Base-by-base conservation (phyloP, 768 basidiomycete genomes). In the Termitomyces sp. region DNA sequence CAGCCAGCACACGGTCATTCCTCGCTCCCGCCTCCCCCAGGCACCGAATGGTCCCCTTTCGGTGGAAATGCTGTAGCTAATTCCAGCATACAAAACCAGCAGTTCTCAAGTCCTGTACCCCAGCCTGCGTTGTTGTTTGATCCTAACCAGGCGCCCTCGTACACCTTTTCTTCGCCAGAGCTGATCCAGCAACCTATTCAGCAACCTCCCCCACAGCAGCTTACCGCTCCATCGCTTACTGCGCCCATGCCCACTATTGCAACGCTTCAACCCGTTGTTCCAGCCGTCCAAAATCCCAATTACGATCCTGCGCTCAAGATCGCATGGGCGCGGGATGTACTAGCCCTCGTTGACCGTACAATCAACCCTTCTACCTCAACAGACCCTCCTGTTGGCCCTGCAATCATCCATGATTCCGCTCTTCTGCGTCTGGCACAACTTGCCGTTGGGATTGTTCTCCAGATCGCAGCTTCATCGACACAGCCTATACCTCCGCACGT, bases 271-370 rank as follows among this genome's bases (percentile, higher is more conserved):
- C 76, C 81, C 0, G 84, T 83, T 1, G 69, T 84, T 0, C 71
- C 76, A 4, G 71, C 81, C 13, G 74, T 90, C 24, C 86, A 88
- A 57, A 73, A 78, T 2, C 81, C 87, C 1, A 68, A 68, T 42
- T 81, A 83, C 60, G 85, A 87, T 66, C 88, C 89, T 2, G 70
- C 75, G 0, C 79, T 86, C 46, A 86, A 87, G 66, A 72, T 96
- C 6, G 78, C 82, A 32, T 98, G 94, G 94, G 84, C 85, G 16
- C 81, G 91, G 53, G 93, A 96, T 64, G 90, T 96, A 59, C 73
- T 95, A 60, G 84, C 86, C 67, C 85, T 96, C 60, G 85, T 92
- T 58, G 90, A 96, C 57, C 54, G 64, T 75, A 80, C 1, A 76
- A 79, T 53, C 39, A 60, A 66, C 24, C 52, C 70, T 7, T 69